Conservation (phyloP, 2,329 filamentous ascomycete genomes). For the Hypoxylon sp. region DNA sequence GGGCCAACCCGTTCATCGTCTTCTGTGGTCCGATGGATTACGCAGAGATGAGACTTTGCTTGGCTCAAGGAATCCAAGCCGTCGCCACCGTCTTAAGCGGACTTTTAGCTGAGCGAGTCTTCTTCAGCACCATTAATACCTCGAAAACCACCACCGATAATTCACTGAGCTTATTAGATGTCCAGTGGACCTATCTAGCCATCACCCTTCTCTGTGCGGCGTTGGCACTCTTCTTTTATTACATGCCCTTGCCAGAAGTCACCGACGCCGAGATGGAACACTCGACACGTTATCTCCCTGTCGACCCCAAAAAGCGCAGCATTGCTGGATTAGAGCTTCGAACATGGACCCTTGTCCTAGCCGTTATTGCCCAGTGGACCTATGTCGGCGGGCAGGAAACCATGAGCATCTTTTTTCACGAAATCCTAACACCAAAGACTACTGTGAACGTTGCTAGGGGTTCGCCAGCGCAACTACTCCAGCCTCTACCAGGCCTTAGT, state of each 20-base stretch:
- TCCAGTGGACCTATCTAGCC: conserved; percentile 87
- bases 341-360: conserved; percentile 70
- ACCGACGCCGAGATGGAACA: conserved; percentile 63
- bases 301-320: conserved; percentile 59
- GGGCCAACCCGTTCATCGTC: conserved; percentile 77
- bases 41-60: conserved; percentile 76
- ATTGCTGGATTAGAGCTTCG: conserved; percentile 62
- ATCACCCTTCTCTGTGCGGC: conserved; percentile 78
- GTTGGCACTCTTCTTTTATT: conserved; percentile 74
- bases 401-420: conserved; percentile 67
- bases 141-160: conserved; percentile 39
- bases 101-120: conserved; percentile 75
- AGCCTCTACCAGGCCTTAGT: conserved; percentile 55
- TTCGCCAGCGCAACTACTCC: conserved; percentile 53
- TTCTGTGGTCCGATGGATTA: conserved; percentile 78
- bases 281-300: conserved; percentile 57
- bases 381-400: conserved; percentile 80
- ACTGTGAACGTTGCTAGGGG: conserved; percentile 34
- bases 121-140: conserved; percentile 69
- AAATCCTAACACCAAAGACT: conserved; percentile 54
- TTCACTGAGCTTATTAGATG: conserved; percentile 69
- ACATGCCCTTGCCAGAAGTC: conserved; percentile 71
- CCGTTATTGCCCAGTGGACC: conserved; percentile 78
- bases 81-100: conserved; percentile 77
- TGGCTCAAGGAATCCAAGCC: conserved; percentile 81